phyloP scores from a whole-genome alignment of 2,329 filamentous ascomycete genomes.

The Penicillium sp. region DNA sequence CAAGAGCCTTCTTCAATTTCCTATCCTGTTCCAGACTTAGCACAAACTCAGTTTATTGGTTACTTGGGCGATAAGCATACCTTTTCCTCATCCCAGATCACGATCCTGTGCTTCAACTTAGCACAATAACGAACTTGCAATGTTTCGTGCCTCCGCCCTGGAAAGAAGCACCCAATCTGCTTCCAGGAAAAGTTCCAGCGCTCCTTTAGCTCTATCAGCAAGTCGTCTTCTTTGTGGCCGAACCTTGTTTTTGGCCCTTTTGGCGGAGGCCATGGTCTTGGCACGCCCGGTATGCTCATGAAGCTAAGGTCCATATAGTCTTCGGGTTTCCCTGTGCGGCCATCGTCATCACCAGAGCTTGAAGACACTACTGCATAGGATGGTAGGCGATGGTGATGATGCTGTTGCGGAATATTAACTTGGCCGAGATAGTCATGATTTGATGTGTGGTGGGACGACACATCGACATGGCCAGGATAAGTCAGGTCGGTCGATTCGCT shows the following conservation, averaged over 20 bases:
- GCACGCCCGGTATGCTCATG: conserved; percentile 85
- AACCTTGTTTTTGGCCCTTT: conserved; percentile 4
- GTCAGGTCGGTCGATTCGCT: conserved; percentile 38
- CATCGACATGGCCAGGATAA: conserved; percentile 35
- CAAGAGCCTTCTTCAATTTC: conserved; percentile 40
- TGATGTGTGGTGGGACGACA: conserved; percentile 29
- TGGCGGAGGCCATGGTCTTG: conserved; percentile 73
- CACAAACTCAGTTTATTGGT: not conserved
- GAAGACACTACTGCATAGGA: conserved; percentile 65
- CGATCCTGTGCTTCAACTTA: conserved; percentile 90
- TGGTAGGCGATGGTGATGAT: conserved; percentile 80
- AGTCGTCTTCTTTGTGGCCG: conserved; percentile 63
- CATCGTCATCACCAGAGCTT: conserved; percentile 55
- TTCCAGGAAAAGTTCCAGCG: conserved; percentile 96
- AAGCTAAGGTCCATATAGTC: conserved; percentile 60
- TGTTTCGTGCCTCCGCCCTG: conserved; percentile 83
- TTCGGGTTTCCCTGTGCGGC: too few species aligned
- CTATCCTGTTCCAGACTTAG: conserved; percentile 29
- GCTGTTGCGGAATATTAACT: conserved; percentile 54
- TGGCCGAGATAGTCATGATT: conserved; percentile 40
- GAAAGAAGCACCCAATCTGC: conserved; percentile 95
- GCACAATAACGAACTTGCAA: conserved; percentile 93
- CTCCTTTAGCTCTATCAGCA: conserved; percentile 87
- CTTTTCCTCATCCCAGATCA: conserved; percentile 89
- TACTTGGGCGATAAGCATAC: conserved; percentile 49